Percentiles rank a stretch among this genome's conserved stretches.
These are phyloP conservation scores for Raphanus sativus DNA, from an alignment of 345 rosid species.

Conservation along the genomic window DNA sequence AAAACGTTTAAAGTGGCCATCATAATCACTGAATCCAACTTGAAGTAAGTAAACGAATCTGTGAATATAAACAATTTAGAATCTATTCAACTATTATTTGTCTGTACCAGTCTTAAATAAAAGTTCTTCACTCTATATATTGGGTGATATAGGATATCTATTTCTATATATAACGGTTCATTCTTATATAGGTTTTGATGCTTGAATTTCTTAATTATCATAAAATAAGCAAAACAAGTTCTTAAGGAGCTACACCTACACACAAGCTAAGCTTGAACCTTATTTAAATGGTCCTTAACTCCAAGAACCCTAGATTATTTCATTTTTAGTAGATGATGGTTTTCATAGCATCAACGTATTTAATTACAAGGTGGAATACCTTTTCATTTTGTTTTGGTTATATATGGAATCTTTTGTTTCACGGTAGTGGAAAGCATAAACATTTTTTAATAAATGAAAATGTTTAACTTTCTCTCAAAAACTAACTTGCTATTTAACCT, in stretches of 20 bases:
- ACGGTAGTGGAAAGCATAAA: neutral
- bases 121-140: neutral
- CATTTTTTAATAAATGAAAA: neutral
- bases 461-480: neutral
- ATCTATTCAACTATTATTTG: constrained; percentile 17
- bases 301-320: neutral
- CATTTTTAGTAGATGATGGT: neutral
- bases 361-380: neutral
- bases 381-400: neutral
- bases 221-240: neutral
- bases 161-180: neutral
- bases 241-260: neutral
- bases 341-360: neutral
- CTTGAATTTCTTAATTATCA: neutral
- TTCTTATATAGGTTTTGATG: neutral
- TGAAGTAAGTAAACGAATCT: constrained; percentile 1
- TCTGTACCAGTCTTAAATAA: constrained; percentile 9
- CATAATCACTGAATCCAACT: constrained; percentile 33
- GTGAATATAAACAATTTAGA: constrained; percentile 8
- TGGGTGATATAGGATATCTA: neutral
- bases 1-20: constrained; percentile 17
- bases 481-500: neutral
- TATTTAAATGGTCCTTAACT: neutral
- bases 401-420: neutral
- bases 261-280: neutral